These are phyloP conservation scores for Penicillium fimorum DNA, from an alignment of 495 filamentous ascomycete species.

Conservation along the genomic window DNA sequence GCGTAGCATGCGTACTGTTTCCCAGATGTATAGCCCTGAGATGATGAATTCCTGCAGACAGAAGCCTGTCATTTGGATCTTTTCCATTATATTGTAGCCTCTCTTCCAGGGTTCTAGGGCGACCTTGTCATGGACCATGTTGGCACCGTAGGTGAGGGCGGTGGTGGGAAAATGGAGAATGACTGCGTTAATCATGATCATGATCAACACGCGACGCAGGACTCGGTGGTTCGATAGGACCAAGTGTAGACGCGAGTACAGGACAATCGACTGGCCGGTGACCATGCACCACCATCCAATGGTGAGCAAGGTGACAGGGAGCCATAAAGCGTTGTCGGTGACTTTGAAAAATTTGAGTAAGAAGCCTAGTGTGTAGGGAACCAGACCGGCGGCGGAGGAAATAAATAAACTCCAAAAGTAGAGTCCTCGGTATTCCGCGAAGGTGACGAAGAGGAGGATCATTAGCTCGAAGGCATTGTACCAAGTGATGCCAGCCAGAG, in stretches of 20 bases:
- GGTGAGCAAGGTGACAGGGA: slow-evolving; percentile 46
- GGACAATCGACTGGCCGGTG: slow-evolving; percentile 62
- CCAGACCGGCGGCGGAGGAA: slow-evolving; percentile 52
- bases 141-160: slow-evolving; percentile 56
- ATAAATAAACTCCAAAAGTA: slow-evolving; percentile 60
- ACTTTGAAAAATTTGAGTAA: slow-evolving; percentile 58
- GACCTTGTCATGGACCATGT: slow-evolving; percentile 32
- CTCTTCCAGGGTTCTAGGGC: slow-evolving; percentile 27
- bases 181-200: slow-evolving; percentile 59
- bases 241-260: slow-evolving; percentile 68
- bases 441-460: slow-evolving; percentile 55
- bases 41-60: slow-evolving; percentile 61
- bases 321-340: slow-evolving; percentile 32
- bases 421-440: slow-evolving; percentile 50
- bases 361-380: slow-evolving; percentile 59
- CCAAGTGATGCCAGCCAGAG: slow-evolving; percentile 52
- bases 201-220: slow-evolving; percentile 51
- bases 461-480: slow-evolving; percentile 57
- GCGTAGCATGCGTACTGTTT: slow-evolving; percentile 50
- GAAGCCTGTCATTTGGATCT: slow-evolving; percentile 63
- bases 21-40: slow-evolving; percentile 59
- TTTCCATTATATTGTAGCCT: slow-evolving; percentile 58
- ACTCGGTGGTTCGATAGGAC: slow-evolving; percentile 50
- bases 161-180: slow-evolving; percentile 57
- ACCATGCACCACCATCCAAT: slow-evolving; percentile 65